Conservation (phyloP, 2,329 filamentous ascomycete species). For the Phyllosticta capitalensis region DNA sequence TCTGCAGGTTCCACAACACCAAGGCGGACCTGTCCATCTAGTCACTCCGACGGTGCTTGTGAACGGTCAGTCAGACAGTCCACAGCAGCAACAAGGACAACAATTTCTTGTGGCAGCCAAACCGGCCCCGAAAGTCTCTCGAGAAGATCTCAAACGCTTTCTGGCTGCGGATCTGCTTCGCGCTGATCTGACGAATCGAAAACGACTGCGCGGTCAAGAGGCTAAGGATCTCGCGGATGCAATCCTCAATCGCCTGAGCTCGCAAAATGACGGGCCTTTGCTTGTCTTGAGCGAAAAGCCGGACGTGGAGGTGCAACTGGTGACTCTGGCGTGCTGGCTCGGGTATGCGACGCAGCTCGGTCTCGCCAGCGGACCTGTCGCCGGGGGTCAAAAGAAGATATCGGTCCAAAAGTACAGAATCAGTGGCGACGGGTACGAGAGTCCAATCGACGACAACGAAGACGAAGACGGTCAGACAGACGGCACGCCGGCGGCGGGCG, state of each 20-base stretch:
- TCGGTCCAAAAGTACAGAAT: slow-evolving; percentile 33
- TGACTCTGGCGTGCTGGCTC: slow-evolving; percentile 34
- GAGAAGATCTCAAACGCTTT: slow-evolving; percentile 36
- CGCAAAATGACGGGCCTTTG: slow-evolving; percentile 11
- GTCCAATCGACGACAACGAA: slow-evolving; percentile 32
- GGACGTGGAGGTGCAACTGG: slow-evolving; percentile 21
- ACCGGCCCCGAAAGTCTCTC: slow-evolving; percentile 13
- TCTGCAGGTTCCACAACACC: slow-evolving; percentile 54
- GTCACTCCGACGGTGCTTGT: slow-evolving; percentile 50
- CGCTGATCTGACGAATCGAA: slow-evolving; percentile 34
- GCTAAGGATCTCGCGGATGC: slow-evolving; percentile 37
- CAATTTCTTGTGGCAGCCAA: not conserved
- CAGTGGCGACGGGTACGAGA: slow-evolving; percentile 31
- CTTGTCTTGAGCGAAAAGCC: too few relatives aligned
- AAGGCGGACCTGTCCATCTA: slow-evolving; percentile 51
- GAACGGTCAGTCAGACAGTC: slow-evolving; percentile 35
- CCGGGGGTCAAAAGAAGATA: slow-evolving; percentile 26
- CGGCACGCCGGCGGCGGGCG: slow-evolving; percentile 11
- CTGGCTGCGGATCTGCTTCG: slow-evolving; percentile 39
- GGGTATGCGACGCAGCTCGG: slow-evolving; percentile 26
- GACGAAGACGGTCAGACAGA: slow-evolving; percentile 17
- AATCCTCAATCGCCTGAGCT: slow-evolving; percentile 26
- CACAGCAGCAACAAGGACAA: slow-evolving; percentile 15
- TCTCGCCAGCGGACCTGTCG: slow-evolving; percentile 25
- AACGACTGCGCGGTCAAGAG: slow-evolving; percentile 36